A percentile compares a stretch with the other conserved stretches of the same genome.
Conservation (phyloP, 1,284 basidiomycete species). For the Cryptococcus maquisensis region DNA sequence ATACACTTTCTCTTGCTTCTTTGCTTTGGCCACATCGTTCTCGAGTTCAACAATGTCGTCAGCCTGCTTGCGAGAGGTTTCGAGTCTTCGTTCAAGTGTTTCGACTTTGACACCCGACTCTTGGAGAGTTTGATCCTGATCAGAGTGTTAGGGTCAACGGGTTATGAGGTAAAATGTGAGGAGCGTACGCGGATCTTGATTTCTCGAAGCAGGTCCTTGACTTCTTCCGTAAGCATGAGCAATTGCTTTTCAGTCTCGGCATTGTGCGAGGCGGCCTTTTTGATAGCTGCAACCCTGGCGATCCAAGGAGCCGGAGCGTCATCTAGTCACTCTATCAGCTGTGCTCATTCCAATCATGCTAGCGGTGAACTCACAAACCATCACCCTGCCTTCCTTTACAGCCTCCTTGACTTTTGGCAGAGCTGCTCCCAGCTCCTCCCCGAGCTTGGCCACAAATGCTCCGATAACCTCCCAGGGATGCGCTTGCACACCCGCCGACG, state of each 20-base stretch:
- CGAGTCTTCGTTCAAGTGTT: conserved; percentile 86
- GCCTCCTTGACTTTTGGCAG: conserved; percentile 66
- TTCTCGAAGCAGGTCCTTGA: conserved; percentile 76
- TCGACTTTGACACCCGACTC: conserved; percentile 89
- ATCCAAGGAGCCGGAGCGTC: conserved; percentile 81
- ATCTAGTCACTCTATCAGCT: conserved; percentile 52
- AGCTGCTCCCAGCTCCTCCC: conserved; percentile 64
- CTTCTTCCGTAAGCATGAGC: conserved; percentile 77
- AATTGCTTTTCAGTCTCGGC: conserved; percentile 87
- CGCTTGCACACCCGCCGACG: conserved; percentile 46
- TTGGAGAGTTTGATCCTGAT: conserved; percentile 83
- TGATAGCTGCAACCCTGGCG: conserved; percentile 78
- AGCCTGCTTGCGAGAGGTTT: conserved; percentile 79
- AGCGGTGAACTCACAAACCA: conserved; percentile 60
- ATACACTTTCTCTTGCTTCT: conserved; percentile 81
- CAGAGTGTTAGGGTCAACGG: not conserved
- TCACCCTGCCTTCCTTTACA: conserved; percentile 58
- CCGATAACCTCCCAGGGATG: conserved; percentile 74
- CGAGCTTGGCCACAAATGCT: conserved; percentile 63
- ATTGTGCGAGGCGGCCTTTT: conserved; percentile 75
- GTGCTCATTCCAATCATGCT: not conserved
- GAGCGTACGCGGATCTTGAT: conserved; percentile 59
- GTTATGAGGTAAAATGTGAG: too few species aligned
- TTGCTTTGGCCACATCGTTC: conserved; percentile 68
- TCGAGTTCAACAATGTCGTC: conserved; percentile 80